A percentile compares a stretch with the other conserved stretches of the same genome.
Conservation (phyloP, 306 rosid species). For the Pyrus betulifolia region DNA sequence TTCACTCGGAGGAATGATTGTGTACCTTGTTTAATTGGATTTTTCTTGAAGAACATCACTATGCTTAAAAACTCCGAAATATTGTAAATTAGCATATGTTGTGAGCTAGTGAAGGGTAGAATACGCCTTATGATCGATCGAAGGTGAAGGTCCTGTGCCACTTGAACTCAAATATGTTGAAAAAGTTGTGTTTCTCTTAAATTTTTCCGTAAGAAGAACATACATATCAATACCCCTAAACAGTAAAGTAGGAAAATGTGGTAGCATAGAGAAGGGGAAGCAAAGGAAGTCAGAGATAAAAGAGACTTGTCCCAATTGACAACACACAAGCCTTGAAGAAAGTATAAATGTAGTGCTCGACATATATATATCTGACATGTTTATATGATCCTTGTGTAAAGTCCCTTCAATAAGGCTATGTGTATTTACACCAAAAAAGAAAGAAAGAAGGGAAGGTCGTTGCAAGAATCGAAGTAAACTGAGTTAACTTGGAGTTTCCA, state of each 20-base stretch:
- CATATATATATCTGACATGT: constrained; percentile 21
- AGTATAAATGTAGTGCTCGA: background rate
- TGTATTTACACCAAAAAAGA: background rate
- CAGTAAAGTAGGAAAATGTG: constrained; percentile 37
- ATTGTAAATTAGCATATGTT: background rate
- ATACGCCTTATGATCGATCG: too few relatives aligned
- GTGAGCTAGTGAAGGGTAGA: background rate
- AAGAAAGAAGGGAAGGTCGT: too few relatives aligned
- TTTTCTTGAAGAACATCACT: background rate
- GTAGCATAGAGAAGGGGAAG: background rate
- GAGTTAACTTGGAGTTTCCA: constrained; percentile 8
- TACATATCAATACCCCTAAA: constrained; percentile 7
- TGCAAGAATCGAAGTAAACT: background rate
- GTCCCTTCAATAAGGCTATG: constrained; percentile 1
- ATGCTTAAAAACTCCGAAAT: background rate
- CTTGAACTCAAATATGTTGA: background rate
- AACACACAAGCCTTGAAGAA: constrained; percentile 16
- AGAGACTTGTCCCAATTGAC: constrained; percentile 7
- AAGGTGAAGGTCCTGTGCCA: too few relatives aligned
- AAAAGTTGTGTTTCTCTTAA: background rate
- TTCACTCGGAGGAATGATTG: background rate
- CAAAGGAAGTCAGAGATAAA: constrained; percentile 27
- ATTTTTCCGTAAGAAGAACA: background rate
- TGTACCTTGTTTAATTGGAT: background rate
- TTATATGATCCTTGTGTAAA: constrained; percentile 15